Evolutionary conservation across 305 asterid species (phyloP).

Genomic region (Rubia peregrina): DNA sequence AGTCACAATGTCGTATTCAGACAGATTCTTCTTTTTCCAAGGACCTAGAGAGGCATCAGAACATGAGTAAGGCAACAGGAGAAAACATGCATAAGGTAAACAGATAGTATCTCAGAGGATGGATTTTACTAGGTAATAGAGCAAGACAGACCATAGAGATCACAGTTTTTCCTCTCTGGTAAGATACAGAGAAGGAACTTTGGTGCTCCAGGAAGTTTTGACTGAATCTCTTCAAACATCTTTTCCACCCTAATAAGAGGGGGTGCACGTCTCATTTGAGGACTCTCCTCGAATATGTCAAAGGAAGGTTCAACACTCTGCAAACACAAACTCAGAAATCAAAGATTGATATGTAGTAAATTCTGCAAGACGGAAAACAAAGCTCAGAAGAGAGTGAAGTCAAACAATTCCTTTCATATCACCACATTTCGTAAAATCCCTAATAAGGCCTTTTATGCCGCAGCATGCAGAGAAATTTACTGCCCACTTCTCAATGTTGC

Average conservation of each 20-base stretch:
- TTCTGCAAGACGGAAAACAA: background rate
- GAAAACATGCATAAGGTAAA: background rate
- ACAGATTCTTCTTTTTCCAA: conserved; percentile 76
- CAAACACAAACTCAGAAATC: background rate
- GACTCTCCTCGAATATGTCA: conserved; percentile 50
- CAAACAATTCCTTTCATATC: conserved; percentile 64
- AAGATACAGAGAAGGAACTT: conserved; percentile 58
- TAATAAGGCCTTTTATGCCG: conserved; percentile 32
- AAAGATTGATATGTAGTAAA: background rate
- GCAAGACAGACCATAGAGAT: conserved; percentile 45
- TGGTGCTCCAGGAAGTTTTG: conserved; percentile 53
- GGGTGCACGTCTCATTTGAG: conserved; percentile 37
- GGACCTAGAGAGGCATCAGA: conserved; percentile 39
- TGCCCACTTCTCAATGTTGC: conserved; percentile 50
- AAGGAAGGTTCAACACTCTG: conserved; percentile 44
- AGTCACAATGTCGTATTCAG: conserved; percentile 77
- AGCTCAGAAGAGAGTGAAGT: background rate
- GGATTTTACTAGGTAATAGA: background rate
- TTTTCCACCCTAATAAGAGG: conserved; percentile 53
- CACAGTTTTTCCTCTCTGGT: conserved; percentile 61
- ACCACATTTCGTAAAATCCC: conserved; percentile 41
- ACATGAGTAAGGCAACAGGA: background rate
- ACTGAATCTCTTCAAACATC: conserved; percentile 46
- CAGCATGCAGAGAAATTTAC: conserved; percentile 63
- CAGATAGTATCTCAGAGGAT: background rate